Evolutionary conservation across 306 rosid species (phyloP), one percentile per base, ranked within the genome.

Genomic region (Datisca glomerata): DNA sequence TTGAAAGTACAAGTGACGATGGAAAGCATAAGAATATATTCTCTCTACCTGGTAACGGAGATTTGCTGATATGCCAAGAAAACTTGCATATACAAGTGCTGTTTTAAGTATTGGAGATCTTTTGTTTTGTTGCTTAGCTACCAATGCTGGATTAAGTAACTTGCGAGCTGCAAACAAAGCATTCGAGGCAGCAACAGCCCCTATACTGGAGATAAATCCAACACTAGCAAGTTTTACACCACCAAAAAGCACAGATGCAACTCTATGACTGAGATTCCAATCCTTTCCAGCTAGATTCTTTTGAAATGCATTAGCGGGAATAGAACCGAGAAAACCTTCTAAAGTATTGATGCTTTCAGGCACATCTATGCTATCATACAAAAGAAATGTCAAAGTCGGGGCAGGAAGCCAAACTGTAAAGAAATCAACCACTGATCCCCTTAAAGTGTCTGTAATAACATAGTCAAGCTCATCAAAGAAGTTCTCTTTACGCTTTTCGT

Each of bases 351-450:
- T 37, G 57, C 71, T 66, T 54, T 72, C 82, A 28, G 85, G 66
- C 21, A 53, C 68, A 57, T 72, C 67, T 20, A 51, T 48, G 20
- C 73, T 89, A 57, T 76, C 75, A 12, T 89, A 67, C 27, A 93
- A 76, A 57, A 83, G 76, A 65, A 87, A 87, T 12, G 94, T 77
- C 63, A 87, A 48, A n/a, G 97, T 87, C 4, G 97, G 97, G 23
- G 97, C 97, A 52, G 97, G 97, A 67, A 87, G 97, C 97, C 97
- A 87, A 61, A 87, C 97, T 16, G 97, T 87, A 62, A 87, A 87
- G 64, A 87, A 87, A 72, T 87, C 97, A 41, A 83, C 93, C 15
- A 87, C 76, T 33, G 70, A 23, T 58, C 82, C 97, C 61, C 97
- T 74, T 44, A 77, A 65, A 20, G 89, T 57, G 44, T 83, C 97